These are phyloP conservation scores for Beauveria rudraprayagi DNA, from an alignment of 2,329 filamentous ascomycete species.

Conservation along the genomic window DNA sequence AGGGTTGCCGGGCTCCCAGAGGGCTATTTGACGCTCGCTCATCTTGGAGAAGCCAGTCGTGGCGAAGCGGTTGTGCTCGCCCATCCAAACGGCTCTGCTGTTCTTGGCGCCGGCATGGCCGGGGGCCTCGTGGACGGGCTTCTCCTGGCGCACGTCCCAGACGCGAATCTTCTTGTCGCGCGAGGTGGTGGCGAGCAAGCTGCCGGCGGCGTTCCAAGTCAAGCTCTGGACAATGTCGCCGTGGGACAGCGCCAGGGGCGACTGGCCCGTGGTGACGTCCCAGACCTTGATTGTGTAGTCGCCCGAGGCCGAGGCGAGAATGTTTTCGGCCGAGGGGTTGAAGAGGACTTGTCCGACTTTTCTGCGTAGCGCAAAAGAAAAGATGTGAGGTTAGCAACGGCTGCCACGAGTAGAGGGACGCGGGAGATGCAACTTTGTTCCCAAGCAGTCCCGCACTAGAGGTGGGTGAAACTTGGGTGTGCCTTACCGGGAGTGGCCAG, in stretches of 20 bases:
- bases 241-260: conserved; percentile 72
- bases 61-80: conserved; percentile 89
- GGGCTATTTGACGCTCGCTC: conserved; percentile 91
- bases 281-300: conserved; percentile 94
- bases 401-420: background rate
- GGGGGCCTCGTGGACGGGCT: conserved; percentile 70
- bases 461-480: background rate
- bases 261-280: conserved; percentile 75
- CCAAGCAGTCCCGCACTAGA: background rate
- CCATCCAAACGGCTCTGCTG: conserved; percentile 93
- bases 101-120: conserved; percentile 95
- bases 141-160: conserved; percentile 95
- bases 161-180: conserved; percentile 97
- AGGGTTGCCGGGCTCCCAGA: conserved; percentile 85
- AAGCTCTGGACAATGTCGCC: conserved; percentile 90
- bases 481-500: conserved; percentile 72
- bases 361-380: conserved; percentile 37
- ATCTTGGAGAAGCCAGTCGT: conserved; percentile 97
- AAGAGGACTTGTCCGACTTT: conserved; percentile 98
- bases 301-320: conserved; percentile 89
- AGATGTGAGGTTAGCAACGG: conserved; percentile 16
- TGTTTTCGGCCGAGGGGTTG: conserved; percentile 91
- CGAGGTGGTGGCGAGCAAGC: conserved; percentile 82
- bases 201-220: conserved; percentile 88
- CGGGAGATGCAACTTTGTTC: background rate